Evolutionary conservation across 352 stramenopile species (phyloP), one percentile per base, ranked within the genome.

Genomic region (Saprolegnia parasitica): DNA sequence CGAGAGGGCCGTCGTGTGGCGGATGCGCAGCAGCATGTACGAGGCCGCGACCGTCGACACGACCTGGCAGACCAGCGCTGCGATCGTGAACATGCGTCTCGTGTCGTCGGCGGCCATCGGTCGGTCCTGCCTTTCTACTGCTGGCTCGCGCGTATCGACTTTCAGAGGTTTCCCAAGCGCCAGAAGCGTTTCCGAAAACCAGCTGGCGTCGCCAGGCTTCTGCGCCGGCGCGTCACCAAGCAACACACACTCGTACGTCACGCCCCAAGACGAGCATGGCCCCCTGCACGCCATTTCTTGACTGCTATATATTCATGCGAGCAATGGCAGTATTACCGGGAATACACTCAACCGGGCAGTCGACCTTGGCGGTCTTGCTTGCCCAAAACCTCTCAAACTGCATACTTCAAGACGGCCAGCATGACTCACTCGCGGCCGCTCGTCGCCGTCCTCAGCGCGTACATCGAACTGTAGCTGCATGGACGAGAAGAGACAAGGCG

Each of bases 11-110:
- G 40, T 40, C n/a, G 35, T 67, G 42, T 67, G n/a, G 39, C 58
- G 58, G 21, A 67, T 40, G 8, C 37, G 39, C 37, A 67, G 45
- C 0, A 67, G 45, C 58, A 67, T 67, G 58, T 42, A 67, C 13
- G 37, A 23, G 20, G 58, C 58, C 10, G 35, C 58, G 23, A 23
- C n/a, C 21, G 40, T 29, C n/a, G 58, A 67, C 18, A 56, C 10
- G 18, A 55, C 39, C 26, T 67, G 58, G 29, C 58, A 67, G 5
- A 15, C 8, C 0, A 67, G 49, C 58, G 49, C 56, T n/a, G 54
- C 40, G 5, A 56, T 24, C 13, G 18, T 13, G 35, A 63, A 26
- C 21, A 29, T 49, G 29, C 26, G 26, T 61, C 39, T 23, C 54
- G 21, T 15, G 18, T 37, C 10, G 23, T 40, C 56, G 32, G 35